These are phyloP conservation scores for Waitea zeae DNA, from an alignment of 1,284 basidiomycete genomes.

Conservation along the genomic window DNA sequence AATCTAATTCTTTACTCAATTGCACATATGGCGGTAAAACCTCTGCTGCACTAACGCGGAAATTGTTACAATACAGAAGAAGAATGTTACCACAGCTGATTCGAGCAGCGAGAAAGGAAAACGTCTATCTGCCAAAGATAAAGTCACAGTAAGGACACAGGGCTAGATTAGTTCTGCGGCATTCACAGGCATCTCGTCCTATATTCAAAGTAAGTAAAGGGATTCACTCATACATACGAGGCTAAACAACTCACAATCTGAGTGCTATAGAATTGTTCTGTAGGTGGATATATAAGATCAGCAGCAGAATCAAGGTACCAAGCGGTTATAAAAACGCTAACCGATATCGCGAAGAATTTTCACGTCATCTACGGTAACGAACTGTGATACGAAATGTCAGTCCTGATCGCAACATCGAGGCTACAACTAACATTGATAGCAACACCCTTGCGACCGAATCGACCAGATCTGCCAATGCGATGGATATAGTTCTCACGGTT, in stretches of 20 bases:
- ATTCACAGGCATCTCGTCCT: conserved; percentile 93
- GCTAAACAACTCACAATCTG: conserved; percentile 48
- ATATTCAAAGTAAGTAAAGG: conserved; percentile 8
- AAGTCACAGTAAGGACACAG: too few relatives aligned
- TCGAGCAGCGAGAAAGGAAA: too few relatives aligned
- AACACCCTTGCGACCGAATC: conserved; percentile 90
- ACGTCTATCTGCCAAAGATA: too few relatives aligned
- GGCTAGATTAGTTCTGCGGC: conserved; percentile 69
- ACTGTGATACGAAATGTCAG: conserved; percentile 26
- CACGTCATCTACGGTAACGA: conserved; percentile 83
- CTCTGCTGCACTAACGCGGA: too few relatives aligned
- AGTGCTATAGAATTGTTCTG: conserved; percentile 78
- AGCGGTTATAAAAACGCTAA: conserved; percentile 18
- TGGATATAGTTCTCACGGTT: conserved; percentile 99
- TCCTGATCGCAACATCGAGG: conserved; percentile 1
- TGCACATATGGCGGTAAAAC: too few relatives aligned
- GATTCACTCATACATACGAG: conserved; percentile 5
- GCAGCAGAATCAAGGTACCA: conserved; percentile 3
- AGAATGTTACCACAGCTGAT: too few relatives aligned
- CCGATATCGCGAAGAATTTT: conserved; percentile 83
- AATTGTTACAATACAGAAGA: too few relatives aligned
- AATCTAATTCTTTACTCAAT: too few relatives aligned
- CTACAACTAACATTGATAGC: conserved; percentile 59
- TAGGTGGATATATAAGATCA: conserved; percentile 7
- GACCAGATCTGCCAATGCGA: conserved; percentile 89